Evolutionary conservation across 2,329 filamentous ascomycete genomes (phyloP).

Genomic region (Lizonia empirigonia): DNA sequence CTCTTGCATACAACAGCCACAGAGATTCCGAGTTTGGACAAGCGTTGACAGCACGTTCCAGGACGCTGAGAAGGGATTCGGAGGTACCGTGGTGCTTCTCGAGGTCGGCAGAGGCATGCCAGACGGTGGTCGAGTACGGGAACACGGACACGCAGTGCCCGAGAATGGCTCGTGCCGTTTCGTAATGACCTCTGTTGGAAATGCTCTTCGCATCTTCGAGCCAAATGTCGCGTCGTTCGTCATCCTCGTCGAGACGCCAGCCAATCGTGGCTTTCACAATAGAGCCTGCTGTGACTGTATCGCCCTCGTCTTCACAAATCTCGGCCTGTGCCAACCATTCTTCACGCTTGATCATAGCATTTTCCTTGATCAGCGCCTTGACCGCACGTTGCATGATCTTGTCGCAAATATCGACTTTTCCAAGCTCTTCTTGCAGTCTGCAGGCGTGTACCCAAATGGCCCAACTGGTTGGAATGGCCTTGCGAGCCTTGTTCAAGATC

Average conservation of each 20-base stretch:
- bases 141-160: conserved; percentile 90
- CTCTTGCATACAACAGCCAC: conserved; percentile 95
- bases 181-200: conserved; percentile 80
- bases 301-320: conserved; percentile 90
- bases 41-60: conserved; percentile 92
- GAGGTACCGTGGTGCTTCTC: conserved; percentile 87
- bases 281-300: conserved; percentile 80
- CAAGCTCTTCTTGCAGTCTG: conserved; percentile 86
- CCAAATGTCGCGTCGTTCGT: conserved; percentile 95
- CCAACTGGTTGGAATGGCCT: conserved; percentile 88
- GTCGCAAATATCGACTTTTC: conserved; percentile 72
- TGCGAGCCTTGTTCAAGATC: conserved; percentile 92
- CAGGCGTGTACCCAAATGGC: conserved; percentile 98
- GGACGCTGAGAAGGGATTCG: conserved; percentile 79
- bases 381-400: conserved; percentile 96
- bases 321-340: conserved; percentile 97
- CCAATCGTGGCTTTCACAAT: conserved; percentile 93
- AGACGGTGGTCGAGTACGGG: conserved; percentile 82
- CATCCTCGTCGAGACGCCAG: conserved; percentile 92
- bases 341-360: conserved; percentile 95
- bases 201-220: conserved; percentile 88
- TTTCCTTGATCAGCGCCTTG: conserved; percentile 84
- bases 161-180: conserved; percentile 92
- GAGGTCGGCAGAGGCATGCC: conserved; percentile 88
- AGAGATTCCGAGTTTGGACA: conserved; percentile 89